Conservation (phyloP, 2,329 filamentous ascomycete genomes). For the Aspergillus fructus region DNA sequence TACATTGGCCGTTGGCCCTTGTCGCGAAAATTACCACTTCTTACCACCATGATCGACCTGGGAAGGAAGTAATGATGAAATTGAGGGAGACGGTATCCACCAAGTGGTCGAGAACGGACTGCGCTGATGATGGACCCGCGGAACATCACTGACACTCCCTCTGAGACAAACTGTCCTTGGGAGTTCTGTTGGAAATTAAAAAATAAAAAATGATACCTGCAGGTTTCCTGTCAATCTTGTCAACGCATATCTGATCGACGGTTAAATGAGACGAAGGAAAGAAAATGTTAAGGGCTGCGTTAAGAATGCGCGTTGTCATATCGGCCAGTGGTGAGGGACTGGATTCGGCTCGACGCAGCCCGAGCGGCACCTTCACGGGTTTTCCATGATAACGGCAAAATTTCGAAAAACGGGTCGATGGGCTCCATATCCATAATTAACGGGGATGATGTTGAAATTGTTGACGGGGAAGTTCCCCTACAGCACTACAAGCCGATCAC, state of each 20-base stretch:
- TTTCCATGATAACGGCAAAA: neutral
- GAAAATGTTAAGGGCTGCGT: neutral
- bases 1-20: neutral
- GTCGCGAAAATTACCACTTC: conserved; percentile 3
- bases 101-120: conserved; percentile 1
- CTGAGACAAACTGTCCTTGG: neutral
- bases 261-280: neutral
- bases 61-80: conserved; percentile 4
- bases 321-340: neutral
- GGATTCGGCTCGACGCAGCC: neutral
- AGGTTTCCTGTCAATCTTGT: neutral
- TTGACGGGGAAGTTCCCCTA: conserved; percentile 12
- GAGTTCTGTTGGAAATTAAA: neutral
- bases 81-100: neutral
- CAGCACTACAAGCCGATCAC: neutral
- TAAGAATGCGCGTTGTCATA: neutral
- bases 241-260: neutral
- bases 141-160: neutral
- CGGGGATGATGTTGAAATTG: neutral
- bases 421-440: no score
- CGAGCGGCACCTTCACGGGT: no score
- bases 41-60: neutral
- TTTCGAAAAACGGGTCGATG: neutral
- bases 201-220: neutral
- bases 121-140: conserved; percentile 1